phyloP scores from a whole-genome alignment of 202 grass and related monocot genomes.

The Panicum virgatum region DNA sequence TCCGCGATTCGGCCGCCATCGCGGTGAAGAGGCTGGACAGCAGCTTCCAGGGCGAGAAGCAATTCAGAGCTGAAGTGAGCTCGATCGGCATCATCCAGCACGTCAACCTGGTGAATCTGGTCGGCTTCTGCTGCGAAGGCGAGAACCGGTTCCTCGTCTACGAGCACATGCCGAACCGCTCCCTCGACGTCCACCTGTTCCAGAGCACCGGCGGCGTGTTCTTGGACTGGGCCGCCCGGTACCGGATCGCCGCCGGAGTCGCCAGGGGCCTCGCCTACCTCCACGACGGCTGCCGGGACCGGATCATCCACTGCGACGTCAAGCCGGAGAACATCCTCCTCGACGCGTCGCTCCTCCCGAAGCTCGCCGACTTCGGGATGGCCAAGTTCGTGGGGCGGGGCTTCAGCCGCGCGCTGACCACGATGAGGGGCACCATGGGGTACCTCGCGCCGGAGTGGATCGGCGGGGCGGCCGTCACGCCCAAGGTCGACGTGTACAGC shows the following conservation, averaged over 20 bases:
- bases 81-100: constrained; percentile 51
- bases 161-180: constrained; percentile 42
- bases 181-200: constrained; percentile 52
- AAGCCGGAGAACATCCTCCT: constrained; percentile 40
- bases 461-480: constrained; percentile 24
- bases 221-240: constrained; percentile 35
- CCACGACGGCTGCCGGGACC: constrained; percentile 50
- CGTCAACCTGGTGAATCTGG: constrained; percentile 46
- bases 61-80: constrained; percentile 51
- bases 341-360: constrained; percentile 31
- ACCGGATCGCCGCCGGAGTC: constrained; percentile 43
- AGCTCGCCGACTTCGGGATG: constrained; percentile 48
- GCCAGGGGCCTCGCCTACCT: constrained; percentile 46
- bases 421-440: constrained; percentile 48
- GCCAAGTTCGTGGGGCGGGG: constrained; percentile 39
- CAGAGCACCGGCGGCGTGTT: neutral
- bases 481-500: constrained; percentile 54
- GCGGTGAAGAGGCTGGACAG: constrained; percentile 49
- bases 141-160: constrained; percentile 46
- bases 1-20: constrained; percentile 28
- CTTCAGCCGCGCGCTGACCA: constrained; percentile 44
- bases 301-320: constrained; percentile 58
- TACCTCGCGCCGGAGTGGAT: constrained; percentile 71
- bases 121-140: constrained; percentile 49
- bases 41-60: constrained; percentile 43